Conservation (phyloP, 1,139 yeast species). For the Lodderomyces metapsilosis region DNA sequence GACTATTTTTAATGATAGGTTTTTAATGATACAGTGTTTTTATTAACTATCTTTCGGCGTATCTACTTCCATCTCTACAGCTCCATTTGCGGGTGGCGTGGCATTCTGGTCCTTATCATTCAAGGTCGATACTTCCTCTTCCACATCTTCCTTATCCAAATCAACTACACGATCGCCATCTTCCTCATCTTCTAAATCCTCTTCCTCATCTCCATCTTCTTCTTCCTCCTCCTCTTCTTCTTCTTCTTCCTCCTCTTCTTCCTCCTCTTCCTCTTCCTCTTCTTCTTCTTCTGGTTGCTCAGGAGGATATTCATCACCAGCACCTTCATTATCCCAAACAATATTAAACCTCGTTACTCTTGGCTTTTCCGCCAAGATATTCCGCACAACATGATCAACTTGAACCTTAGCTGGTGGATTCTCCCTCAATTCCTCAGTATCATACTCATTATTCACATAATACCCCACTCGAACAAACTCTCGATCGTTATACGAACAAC, state of each 20-base stretch:
- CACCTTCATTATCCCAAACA: conserved; percentile 81
- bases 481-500: conserved; percentile 89
- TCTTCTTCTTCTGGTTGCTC: conserved; percentile 45
- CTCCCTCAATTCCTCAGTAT: conserved; percentile 85
- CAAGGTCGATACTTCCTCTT: conserved; percentile 20
- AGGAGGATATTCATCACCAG: conserved; percentile 71
- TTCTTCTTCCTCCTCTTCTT: conserved; percentile 59
- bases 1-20: neutral
- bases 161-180: conserved; percentile 49
- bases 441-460: conserved; percentile 95
- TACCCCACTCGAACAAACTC: conserved; percentile 97
- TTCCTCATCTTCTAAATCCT: conserved; percentile 32
- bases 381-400: conserved; percentile 91
- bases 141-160: conserved; percentile 48
- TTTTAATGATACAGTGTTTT: neutral
- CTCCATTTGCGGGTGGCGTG: neutral
- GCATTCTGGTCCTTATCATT: conserved; percentile 3
- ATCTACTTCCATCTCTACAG: conserved; percentile 34
- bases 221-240: conserved; percentile 56
- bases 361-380: conserved; percentile 94
- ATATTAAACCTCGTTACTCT: conserved; percentile 94
- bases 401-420: conserved; percentile 94
- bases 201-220: conserved; percentile 42
- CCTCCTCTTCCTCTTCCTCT: conserved; percentile 54
- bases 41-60: conserved; percentile 13